Conservation (phyloP, 2,329 filamentous ascomycete species). For the Microdochium paspali region DNA sequence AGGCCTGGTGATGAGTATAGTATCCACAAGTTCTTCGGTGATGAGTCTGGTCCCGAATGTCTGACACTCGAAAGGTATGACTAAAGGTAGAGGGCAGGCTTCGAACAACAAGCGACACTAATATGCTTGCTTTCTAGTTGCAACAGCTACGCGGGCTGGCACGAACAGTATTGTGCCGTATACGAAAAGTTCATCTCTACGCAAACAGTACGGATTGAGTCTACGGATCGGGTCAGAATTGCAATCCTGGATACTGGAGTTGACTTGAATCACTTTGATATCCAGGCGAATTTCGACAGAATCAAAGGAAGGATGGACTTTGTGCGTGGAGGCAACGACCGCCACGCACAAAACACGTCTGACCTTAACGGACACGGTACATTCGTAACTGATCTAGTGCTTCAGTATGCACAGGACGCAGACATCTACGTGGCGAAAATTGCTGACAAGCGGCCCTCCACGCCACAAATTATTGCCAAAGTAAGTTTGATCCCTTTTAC, state of each 20-base stretch:
- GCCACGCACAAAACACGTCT: not conserved
- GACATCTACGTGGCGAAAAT: not conserved
- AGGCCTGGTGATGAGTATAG: not conserved
- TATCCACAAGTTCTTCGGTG: not conserved
- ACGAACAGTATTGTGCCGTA: not conserved
- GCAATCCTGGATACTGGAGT: not conserved
- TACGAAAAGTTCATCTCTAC: not conserved
- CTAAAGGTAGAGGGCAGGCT: not conserved
- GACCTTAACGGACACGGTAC: not conserved
- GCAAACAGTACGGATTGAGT: not conserved
- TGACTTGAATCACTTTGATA: not conserved
- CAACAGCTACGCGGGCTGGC: not conserved
- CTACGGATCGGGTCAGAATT: not conserved
- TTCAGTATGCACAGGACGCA: not conserved
- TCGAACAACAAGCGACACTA: not conserved
- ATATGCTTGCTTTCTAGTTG: not conserved
- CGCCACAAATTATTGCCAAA: not conserved
- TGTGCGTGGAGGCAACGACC: not conserved
- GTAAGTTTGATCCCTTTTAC: not conserved
- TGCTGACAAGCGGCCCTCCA: not conserved
- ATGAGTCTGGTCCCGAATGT: not conserved
- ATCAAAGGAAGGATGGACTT: not conserved
- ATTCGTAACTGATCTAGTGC: not conserved
- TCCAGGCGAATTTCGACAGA: not conserved
- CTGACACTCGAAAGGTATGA: not conserved